Evolutionary conservation across 1,284 basidiomycete genomes (phyloP), one percentile per base, ranked within the genome.

Genomic region (Trametes versicolor): DNA sequence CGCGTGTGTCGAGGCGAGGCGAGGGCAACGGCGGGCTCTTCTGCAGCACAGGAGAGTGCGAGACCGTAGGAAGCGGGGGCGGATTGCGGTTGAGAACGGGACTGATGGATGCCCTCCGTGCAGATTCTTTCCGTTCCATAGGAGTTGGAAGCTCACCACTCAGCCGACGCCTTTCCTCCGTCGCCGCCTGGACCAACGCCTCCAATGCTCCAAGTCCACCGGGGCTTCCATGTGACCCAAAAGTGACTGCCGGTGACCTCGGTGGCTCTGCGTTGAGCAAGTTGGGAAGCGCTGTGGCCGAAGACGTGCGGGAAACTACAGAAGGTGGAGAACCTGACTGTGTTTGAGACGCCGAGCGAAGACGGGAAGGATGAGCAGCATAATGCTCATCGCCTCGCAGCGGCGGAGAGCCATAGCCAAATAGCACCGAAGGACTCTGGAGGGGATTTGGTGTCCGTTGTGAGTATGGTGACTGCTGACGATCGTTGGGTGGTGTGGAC

Each of bases 151-250:
- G 63, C 60, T 77, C 74, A 58, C 76, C 75, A 59, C 76, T 77
- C 43, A 86, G 76, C 55, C 84, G 75, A 57, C 83, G 78, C 53
- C 82, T 79, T 66, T 87, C 86, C 67, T 84, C 82, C 0, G 82
- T 82, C 0, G 86, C 86, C 36, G 81, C 86, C 72, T 86, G 84
- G 15, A 87, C 85, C 59, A 87, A 79, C 0, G 83, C 84, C 55
- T 87, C 85, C 62, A 87, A 74, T 15, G 81, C 83, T n/a, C 79
- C 75, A 29, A 77, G 65, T 9, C 70, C 73, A 37, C 66, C 59
- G 1, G 63, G 52, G 25, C 63, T 65, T 32, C 58, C 65, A 37
- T 60, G 68, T 1, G 56, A 25, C 12, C 52, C 54, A 55, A 62
- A 67, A 39, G 52, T 13, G 4, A 59, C 53, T 4, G 68, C 63